phyloP scores from a whole-genome alignment of 2,329 filamentous ascomycete species.

The Emmonsia crescens region DNA sequence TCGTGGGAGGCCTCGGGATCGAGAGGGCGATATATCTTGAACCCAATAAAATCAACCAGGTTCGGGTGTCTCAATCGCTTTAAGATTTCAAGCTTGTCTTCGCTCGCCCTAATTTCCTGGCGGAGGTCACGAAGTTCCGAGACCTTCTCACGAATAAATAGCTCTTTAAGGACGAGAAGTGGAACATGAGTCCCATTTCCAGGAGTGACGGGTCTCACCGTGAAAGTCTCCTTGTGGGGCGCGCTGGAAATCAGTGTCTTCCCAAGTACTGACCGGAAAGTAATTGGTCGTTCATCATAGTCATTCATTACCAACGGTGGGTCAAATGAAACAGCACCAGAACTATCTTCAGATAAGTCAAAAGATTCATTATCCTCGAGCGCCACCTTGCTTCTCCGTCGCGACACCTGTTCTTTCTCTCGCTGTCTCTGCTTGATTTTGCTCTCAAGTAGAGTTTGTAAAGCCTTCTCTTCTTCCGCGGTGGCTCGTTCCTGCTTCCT shows the following conservation, averaged over 20 bases:
- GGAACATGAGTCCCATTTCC: constrained; percentile 46
- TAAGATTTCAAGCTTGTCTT: constrained; percentile 63
- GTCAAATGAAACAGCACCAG: constrained; percentile 32
- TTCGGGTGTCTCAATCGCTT: constrained; percentile 67
- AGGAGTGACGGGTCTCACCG: constrained; percentile 57
- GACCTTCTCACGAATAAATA: constrained; percentile 46
- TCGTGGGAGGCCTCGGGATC: constrained; percentile 30
- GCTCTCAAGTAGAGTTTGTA: constrained; percentile 30
- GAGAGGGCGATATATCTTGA: constrained; percentile 55
- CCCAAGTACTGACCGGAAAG: constrained; percentile 61
- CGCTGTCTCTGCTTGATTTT: constrained; percentile 27
- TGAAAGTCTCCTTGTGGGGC: constrained; percentile 52
- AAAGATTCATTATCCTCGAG: constrained; percentile 22
- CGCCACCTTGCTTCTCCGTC: constrained; percentile 29
- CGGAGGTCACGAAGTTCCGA: constrained; percentile 57
- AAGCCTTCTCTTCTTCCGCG: constrained; percentile 29
- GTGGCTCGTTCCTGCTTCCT: constrained; percentile 32
- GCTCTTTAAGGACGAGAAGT: constrained; percentile 63
- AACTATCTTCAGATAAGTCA: constrained; percentile 25
- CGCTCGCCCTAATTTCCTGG: constrained; percentile 63
- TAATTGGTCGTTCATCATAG: constrained; percentile 49
- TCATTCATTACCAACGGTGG: constrained; percentile 47
- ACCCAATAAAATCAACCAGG: constrained; percentile 69
- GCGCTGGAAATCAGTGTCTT: constrained; percentile 57
- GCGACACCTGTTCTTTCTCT: constrained; percentile 27